Percentiles rank a stretch among this genome's conserved stretches.
Conservation (phyloP, 2,329 filamentous ascomycete species). For the Spiromastix sp. region DNA sequence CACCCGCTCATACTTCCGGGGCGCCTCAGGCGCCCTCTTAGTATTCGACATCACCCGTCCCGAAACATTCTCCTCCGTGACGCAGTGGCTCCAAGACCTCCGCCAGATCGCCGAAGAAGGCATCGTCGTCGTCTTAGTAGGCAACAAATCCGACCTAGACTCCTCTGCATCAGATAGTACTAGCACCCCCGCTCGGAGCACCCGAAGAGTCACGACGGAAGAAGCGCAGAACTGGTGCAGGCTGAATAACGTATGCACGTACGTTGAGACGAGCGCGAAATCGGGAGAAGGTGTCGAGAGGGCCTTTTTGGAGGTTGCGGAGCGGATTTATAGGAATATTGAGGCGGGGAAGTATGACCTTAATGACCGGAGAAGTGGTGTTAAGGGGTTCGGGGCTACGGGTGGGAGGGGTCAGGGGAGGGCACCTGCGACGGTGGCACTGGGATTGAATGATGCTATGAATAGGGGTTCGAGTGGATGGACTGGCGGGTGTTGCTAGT, state of each 20-base stretch:
- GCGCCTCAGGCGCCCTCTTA: slow-evolving; percentile 65
- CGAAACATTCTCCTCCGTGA: slow-evolving; percentile 77
- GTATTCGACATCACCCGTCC: slow-evolving; percentile 90
- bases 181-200: not conserved
- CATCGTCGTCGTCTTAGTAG: slow-evolving; percentile 88
- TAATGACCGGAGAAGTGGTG: slow-evolving; percentile 82
- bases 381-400: slow-evolving; percentile 54
- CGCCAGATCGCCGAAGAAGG: slow-evolving; percentile 91
- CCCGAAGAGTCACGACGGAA: slow-evolving; percentile 58
- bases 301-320: slow-evolving; percentile 86
- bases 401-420: slow-evolving; percentile 23
- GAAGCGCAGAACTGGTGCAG: slow-evolving; percentile 88
- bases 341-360: slow-evolving; percentile 90
- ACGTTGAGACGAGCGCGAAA: slow-evolving; percentile 95
- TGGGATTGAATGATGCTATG: slow-evolving; percentile 39
- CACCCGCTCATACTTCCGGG: slow-evolving; percentile 86
- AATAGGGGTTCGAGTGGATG: slow-evolving; percentile 28
- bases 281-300: slow-evolving; percentile 88
- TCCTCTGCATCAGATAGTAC: slow-evolving; percentile 32
- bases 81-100: slow-evolving; percentile 87
- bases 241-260: slow-evolving; percentile 76
- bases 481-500: slow-evolving; percentile 28
- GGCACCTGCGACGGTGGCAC: slow-evolving; percentile 26
- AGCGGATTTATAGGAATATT: slow-evolving; percentile 94
- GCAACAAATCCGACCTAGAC: slow-evolving; percentile 85